Evolutionary conservation across 257 asterid genomes (phyloP), one percentile per base, ranked within the genome.

Genomic region (Echites panduratus): DNA sequence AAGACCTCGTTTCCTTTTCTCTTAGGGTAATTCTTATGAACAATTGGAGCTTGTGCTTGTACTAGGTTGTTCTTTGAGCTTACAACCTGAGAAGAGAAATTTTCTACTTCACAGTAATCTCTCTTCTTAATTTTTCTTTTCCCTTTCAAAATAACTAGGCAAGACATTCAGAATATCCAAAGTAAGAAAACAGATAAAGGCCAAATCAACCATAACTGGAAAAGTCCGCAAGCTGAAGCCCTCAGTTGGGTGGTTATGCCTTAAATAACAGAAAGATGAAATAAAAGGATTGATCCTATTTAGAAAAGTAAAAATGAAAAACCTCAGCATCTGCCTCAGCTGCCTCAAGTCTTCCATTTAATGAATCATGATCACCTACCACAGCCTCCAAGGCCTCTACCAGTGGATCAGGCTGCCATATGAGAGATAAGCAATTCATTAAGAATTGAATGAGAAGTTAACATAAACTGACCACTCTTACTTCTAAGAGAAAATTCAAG

Each of bases 401-500:
- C 74, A 88, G 79, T 10, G 97, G 98, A 87, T 94, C 98, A 66
- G 97, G 96, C 98, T 94, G 92, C 76, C 80, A 77, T 11, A 72
- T 63, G 43, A 72, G 79, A 58, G n/a, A 66, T 1, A 64, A 65
- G 62, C 38, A 49, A 40, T 71, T 59, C 13, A 14, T 38, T 13
- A 17, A 49, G 29, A 17, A 7, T 57, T 5, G 59, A 4, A 69
- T 26, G 12, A 53, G 64, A 16, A 49, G 5, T 13, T 27, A 20
- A 75, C n/a, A n/a, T n/a, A 41, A 65, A 45, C 53, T 75, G 38
- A 66, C n/a, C 12, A n/a, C n/a, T n/a, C n/a, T n/a, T n/a, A 45
- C 66, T 67, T 68, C 40, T 41, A 41, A 53, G 61, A 78, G 17
- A 78, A 59, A n/a, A 13, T 58, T 68, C 50, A 17, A 76, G 45